A percentile compares a stretch with the other conserved stretches of the same genome.
Conservation (phyloP, 768 basidiomycete species). For the Pleurotus cornucopiae region DNA sequence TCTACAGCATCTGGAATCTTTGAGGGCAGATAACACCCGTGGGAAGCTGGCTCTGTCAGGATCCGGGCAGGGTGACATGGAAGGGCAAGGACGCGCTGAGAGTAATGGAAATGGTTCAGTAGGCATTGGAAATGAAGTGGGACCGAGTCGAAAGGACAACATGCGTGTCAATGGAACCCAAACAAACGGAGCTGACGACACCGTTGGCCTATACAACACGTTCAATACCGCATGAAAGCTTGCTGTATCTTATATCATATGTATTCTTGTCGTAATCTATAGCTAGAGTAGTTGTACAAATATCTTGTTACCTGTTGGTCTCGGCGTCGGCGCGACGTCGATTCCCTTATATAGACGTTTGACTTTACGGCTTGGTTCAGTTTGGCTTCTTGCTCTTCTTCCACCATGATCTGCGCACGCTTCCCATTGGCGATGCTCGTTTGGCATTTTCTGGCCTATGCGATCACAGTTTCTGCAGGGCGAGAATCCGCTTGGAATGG, state of each 20-base stretch:
- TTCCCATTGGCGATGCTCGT: constrained; percentile 5
- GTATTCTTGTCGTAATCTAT: background rate
- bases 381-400: background rate
- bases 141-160: constrained; percentile 16
- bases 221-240: constrained; percentile 36
- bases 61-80: constrained; percentile 26
- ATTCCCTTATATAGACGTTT: constrained; percentile 3
- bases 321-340: constrained; percentile 7
- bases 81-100: constrained; percentile 26
- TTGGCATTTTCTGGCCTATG: constrained; percentile 11
- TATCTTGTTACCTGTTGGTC: too few species aligned
- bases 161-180: constrained; percentile 26
- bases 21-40: constrained; percentile 82
- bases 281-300: too few species aligned
- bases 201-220: constrained; percentile 75
- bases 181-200: constrained; percentile 64
- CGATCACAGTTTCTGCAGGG: constrained; percentile 11
- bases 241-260: background rate
- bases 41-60: constrained; percentile 37
- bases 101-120: constrained; percentile 28
- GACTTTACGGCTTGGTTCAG: background rate
- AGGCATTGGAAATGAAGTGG: constrained; percentile 9
- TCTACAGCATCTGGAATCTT: constrained; percentile 64
- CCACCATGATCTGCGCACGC: constrained; percentile 10
- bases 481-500: constrained; percentile 69